These are phyloP conservation scores for Aureobasidium lini DNA, from an alignment of 2,329 filamentous ascomycete genomes.

Conservation along the genomic window DNA sequence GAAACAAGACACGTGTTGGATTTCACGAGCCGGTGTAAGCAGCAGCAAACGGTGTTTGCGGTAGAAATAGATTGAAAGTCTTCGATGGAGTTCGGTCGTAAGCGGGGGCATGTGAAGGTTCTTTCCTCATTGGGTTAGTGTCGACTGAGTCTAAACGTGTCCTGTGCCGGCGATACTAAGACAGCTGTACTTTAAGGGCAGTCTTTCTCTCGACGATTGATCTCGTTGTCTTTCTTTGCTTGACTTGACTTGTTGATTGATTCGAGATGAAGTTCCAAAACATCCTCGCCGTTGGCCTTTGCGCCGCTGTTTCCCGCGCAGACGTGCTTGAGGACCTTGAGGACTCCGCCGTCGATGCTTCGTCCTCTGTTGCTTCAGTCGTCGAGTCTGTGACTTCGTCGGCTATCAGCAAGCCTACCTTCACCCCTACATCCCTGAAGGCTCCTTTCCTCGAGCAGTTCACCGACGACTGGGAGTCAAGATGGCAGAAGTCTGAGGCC, in stretches of 20 bases:
- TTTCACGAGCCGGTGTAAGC: neutral
- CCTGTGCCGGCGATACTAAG: conserved; percentile 7
- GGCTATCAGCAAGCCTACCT: conserved; percentile 64
- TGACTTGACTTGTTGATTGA: neutral
- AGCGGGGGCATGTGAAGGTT: conserved; percentile 3
- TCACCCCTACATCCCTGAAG: conserved; percentile 86
- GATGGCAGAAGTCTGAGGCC: conserved; percentile 92
- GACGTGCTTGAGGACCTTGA: conserved; percentile 62
- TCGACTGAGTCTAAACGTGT: conserved; percentile 1
- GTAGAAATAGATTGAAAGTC: conserved; percentile 1
- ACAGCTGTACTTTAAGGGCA: conserved; percentile 3
- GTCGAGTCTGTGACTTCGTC: conserved; percentile 49
- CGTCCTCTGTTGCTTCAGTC: conserved; percentile 35
- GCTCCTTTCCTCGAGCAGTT: conserved; percentile 98
- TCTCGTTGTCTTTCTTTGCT: neutral
- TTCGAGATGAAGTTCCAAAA: conserved; percentile 76
- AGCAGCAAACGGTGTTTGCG: neutral
- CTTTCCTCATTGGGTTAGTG: neutral
- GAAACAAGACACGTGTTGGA: neutral
- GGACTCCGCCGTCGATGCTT: conserved; percentile 36
- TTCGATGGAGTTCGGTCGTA: neutral
- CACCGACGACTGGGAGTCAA: conserved; percentile 86
- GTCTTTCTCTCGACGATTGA: neutral
- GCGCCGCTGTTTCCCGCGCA: conserved; percentile 64
- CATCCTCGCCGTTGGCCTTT: conserved; percentile 61